Evolutionary conservation across 257 asterid species (phyloP).

Genomic region (Nyctanthes arbortristis): DNA sequence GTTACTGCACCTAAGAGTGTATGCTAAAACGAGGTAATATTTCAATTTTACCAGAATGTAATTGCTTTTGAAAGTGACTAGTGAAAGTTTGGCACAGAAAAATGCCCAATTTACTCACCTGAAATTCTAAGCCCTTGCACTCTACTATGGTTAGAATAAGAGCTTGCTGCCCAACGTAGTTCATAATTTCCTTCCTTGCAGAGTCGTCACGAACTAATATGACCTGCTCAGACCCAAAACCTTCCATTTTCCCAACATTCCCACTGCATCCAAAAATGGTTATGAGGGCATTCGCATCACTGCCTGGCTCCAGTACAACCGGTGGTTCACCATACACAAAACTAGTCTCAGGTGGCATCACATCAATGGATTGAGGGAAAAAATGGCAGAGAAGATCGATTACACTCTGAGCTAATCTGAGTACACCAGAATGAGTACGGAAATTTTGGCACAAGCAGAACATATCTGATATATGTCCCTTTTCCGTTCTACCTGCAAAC

Average conservation of each 20-base stretch:
- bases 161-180: slow-evolving; percentile 48
- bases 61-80: background rate
- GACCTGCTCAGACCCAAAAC: slow-evolving; percentile 74
- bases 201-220: slow-evolving; percentile 63
- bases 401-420: slow-evolving; percentile 62
- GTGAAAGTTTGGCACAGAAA: background rate
- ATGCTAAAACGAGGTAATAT: no score
- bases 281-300: slow-evolving; percentile 50
- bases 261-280: slow-evolving; percentile 53
- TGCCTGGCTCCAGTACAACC: slow-evolving; percentile 50
- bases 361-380: slow-evolving; percentile 57
- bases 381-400: slow-evolving; percentile 50
- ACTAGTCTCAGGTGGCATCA: slow-evolving; percentile 56
- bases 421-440: slow-evolving; percentile 71
- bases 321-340: slow-evolving; percentile 71
- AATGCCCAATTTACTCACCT: slow-evolving; percentile 31
- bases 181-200: slow-evolving; percentile 36
- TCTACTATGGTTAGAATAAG: slow-evolving; percentile 59
- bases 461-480: slow-evolving; percentile 45
- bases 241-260: slow-evolving; percentile 42
- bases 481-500: slow-evolving; percentile 33
- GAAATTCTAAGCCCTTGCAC: slow-evolving; percentile 73
- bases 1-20: background rate
- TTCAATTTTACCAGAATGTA: background rate
- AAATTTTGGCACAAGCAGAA: slow-evolving; percentile 56